A percentile compares a stretch with the other conserved stretches of the same genome.
phyloP scores from a whole-genome alignment of 2,329 filamentous ascomycete genomes.

The Metarhizium robertsii region DNA sequence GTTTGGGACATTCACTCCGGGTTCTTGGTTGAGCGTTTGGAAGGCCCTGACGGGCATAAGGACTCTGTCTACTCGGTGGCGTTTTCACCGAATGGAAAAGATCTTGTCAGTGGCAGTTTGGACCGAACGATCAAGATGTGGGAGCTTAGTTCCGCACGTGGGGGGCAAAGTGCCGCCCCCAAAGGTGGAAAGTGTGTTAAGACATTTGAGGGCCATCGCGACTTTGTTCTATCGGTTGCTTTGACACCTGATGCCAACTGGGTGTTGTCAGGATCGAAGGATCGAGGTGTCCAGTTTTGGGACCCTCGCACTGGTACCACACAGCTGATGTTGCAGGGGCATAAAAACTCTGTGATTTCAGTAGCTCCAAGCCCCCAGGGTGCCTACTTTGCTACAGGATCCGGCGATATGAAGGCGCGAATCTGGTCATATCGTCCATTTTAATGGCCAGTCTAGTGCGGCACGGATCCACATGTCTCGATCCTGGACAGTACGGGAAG shows the following conservation, averaged over 20 bases:
- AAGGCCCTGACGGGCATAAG: conserved; percentile 90
- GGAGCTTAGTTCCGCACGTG: conserved; percentile 71
- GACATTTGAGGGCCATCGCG: conserved; percentile 95
- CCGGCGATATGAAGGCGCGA: conserved; percentile 92
- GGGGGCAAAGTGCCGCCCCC: conserved; percentile 54
- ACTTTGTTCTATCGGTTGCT: conserved; percentile 93
- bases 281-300: conserved; percentile 97
- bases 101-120: conserved; percentile 87
- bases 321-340: conserved; percentile 96
- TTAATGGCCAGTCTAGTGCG: conserved; percentile 12
- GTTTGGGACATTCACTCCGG: conserved; percentile 91
- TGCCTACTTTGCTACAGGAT: conserved; percentile 87
- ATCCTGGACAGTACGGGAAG: background rate
- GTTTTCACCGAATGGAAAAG: conserved; percentile 86
- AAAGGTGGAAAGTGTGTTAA: conserved; percentile 91
- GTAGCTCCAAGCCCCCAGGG: conserved; percentile 88
- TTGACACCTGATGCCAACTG: conserved; percentile 89
- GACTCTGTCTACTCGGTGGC: conserved; percentile 95
- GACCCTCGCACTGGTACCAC: conserved; percentile 87
- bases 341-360: conserved; percentile 98
- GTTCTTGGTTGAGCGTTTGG: conserved; percentile 80
- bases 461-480: background rate
- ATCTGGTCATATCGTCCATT: conserved; percentile 79
- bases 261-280: conserved; percentile 96
- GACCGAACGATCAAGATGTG: conserved; percentile 99